Conservation (phyloP, 768 basidiomycete genomes). For the Podaxis sp. region DNA sequence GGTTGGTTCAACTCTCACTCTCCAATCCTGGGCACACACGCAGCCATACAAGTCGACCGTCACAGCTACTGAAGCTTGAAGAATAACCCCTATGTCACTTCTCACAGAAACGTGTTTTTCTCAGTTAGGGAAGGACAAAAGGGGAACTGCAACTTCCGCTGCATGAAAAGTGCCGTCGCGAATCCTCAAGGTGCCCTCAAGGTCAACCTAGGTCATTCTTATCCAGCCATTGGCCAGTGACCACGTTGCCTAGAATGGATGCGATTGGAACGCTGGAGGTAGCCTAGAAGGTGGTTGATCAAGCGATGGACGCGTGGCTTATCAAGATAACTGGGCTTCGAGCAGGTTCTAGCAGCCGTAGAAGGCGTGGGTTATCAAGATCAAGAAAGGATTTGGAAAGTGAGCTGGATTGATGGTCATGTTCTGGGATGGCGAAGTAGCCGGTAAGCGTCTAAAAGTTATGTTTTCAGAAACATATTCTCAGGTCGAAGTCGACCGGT, state of each 20-base stretch:
- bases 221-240: background rate
- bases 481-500: background rate
- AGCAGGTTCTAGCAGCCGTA: constrained; percentile 8
- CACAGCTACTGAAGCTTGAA: background rate
- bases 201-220: background rate
- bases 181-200: background rate
- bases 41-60: background rate
- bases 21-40: background rate
- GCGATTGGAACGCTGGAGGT: background rate
- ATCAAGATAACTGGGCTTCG: constrained; percentile 6
- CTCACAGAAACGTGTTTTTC: background rate
- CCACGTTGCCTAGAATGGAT: background rate
- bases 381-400: constrained; percentile 5
- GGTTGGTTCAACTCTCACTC: background rate
- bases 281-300: background rate
- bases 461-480: background rate
- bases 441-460: background rate
- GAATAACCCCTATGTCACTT: background rate
- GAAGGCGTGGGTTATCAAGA: constrained; percentile 7
- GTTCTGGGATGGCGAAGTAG: background rate
- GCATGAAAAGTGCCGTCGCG: too few species aligned
- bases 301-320: constrained; percentile 1
- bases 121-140: too few species aligned
- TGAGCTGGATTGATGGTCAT: constrained; percentile 2
- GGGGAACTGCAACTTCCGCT: too few species aligned